A percentile compares a stretch with the other conserved stretches of the same genome.
Evolutionary conservation across 129 eudicot genomes (phyloP).

Genomic region (Escallonia herrerae): DNA sequence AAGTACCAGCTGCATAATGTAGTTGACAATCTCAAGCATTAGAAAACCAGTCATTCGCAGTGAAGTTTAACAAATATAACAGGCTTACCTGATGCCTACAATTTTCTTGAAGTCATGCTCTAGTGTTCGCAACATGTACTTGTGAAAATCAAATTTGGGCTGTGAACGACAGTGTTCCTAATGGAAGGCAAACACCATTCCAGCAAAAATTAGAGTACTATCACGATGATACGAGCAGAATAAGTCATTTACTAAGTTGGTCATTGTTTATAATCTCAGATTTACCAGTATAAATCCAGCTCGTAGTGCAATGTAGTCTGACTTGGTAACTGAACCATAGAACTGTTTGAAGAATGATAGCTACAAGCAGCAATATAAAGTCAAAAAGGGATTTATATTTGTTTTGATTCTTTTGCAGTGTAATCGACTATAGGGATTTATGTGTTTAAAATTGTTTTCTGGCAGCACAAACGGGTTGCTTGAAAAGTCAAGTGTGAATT

Average conservation of each 20-base stretch:
- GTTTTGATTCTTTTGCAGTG: too few species aligned
- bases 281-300: conserved; percentile 38
- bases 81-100: conserved; percentile 38
- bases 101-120: conserved; percentile 41
- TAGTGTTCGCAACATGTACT: conserved; percentile 36
- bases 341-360: conserved; percentile 43
- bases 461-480: too few species aligned
- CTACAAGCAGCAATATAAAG: not conserved
- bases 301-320: conserved; percentile 44
- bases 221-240: too few species aligned
- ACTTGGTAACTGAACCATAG: conserved; percentile 42
- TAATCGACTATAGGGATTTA: too few species aligned
- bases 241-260: too few species aligned
- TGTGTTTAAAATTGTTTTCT: too few species aligned
- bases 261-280: too few species aligned
- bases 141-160: conserved; percentile 35
- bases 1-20: conserved; percentile 41
- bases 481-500: too few species aligned
- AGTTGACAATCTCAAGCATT: not conserved
- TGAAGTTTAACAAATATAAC: not conserved
- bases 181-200: not conserved
- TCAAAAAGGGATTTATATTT: too few species aligned
- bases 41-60: not conserved
- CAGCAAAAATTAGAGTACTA: too few species aligned
- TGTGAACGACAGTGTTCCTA: conserved; percentile 7